phyloP scores from a whole-genome alignment of 495 filamentous ascomycete genomes.

The Trichoderma virens region DNA sequence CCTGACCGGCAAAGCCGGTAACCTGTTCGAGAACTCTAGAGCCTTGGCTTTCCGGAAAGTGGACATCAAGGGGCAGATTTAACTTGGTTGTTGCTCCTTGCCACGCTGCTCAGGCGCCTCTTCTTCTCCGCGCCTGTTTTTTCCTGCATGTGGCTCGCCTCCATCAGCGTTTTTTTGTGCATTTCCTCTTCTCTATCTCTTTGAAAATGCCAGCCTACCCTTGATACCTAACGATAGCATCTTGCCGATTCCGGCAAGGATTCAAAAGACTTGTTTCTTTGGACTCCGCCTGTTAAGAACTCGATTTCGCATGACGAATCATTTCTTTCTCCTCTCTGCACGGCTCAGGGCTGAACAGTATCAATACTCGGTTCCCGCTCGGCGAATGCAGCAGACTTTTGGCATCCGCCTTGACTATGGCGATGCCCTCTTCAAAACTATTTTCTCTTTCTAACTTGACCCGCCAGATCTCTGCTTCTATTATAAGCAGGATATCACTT shows the following conservation, averaged over 20 bases:
- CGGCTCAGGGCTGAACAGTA: background rate
- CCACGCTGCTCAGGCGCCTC: background rate
- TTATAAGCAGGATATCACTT: background rate
- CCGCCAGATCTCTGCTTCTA: background rate
- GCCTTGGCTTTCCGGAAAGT: slow-evolving; percentile 68
- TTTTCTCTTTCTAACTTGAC: background rate
- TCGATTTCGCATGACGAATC: background rate
- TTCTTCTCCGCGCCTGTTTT: slow-evolving; percentile 12
- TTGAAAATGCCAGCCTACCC: background rate
- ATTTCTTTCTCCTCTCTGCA: background rate
- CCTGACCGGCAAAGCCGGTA: slow-evolving; percentile 63
- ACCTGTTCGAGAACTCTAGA: slow-evolving; percentile 65
- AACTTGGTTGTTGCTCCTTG: slow-evolving; percentile 23
- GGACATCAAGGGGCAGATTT: slow-evolving; percentile 97
- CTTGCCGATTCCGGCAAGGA: background rate
- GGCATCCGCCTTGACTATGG: background rate
- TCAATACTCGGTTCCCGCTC: background rate
- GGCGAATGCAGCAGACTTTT: background rate
- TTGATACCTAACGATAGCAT: background rate
- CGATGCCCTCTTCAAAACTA: background rate
- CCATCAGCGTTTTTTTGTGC: background rate
- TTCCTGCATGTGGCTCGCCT: slow-evolving; percentile 14
- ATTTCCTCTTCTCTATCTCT: background rate
- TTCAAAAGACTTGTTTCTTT: background rate
- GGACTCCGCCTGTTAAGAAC: background rate